These are phyloP conservation scores for Coelastrella sp. DNA, from an alignment of 139 green algal genomes.

Conservation along the genomic window DNA sequence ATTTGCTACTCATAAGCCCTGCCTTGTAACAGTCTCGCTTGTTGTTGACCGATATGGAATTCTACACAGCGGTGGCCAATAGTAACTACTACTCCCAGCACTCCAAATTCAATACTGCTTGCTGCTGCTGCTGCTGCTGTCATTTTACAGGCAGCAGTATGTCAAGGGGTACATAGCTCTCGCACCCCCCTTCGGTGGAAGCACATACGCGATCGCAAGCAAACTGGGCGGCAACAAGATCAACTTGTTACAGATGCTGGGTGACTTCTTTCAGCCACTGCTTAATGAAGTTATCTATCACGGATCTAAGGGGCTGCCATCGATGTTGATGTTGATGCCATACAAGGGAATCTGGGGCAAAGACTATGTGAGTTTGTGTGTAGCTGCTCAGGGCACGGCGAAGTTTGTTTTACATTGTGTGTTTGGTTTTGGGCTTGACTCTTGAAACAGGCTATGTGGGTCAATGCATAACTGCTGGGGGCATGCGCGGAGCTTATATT, in stretches of 20 bases:
- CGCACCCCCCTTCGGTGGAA: slow-evolving; percentile 28
- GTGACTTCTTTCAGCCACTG: slow-evolving; percentile 28
- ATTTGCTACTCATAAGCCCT: too few species aligned
- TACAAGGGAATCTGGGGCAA: slow-evolving; percentile 17
- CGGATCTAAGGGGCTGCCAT: slow-evolving; percentile 15
- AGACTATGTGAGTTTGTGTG: neutral
- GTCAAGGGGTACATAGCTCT: slow-evolving; percentile 21
- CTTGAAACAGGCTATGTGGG: too few species aligned
- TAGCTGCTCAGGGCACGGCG: too few species aligned
- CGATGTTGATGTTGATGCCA: slow-evolving; percentile 41
- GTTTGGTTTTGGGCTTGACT: too few species aligned
- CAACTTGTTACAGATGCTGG: slow-evolving; percentile 20
- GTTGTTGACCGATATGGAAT: too few species aligned
- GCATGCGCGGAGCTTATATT: too few species aligned
- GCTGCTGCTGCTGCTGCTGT: slow-evolving; percentile 24
- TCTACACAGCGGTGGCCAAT: too few species aligned
- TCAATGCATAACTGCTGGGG: too few species aligned
- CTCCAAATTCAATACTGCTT: too few species aligned
- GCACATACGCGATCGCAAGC: slow-evolving; percentile 41
- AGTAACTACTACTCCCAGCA: too few species aligned
- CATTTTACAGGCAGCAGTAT: slow-evolving; percentile 1
- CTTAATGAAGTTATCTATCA: slow-evolving; percentile 34
- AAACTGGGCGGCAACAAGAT: slow-evolving; percentile 35
- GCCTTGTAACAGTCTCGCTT: too few species aligned
- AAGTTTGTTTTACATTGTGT: too few species aligned